Evolutionary conservation across 1,139 yeast genomes (phyloP).

Genomic region (Yamadazyma spencermartinsiae): DNA sequence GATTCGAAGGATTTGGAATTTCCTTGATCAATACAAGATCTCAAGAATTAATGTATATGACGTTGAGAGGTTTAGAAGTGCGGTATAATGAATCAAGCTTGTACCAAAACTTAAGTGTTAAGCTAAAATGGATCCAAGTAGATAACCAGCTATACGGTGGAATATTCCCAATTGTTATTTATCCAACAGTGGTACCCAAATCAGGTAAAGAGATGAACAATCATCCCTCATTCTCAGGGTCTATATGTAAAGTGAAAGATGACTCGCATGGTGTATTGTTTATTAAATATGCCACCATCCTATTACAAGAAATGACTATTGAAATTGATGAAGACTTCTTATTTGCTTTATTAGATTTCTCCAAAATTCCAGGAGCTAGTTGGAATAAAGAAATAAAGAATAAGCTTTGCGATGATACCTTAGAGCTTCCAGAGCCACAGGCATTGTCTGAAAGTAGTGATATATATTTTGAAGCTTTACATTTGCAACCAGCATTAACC

Average conservation of each 20-base stretch:
- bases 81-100: slow-evolving; percentile 82
- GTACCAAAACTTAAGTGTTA: slow-evolving; percentile 76
- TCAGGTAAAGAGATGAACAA: slow-evolving; percentile 79
- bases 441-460: slow-evolving; percentile 63
- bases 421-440: slow-evolving; percentile 72
- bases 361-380: slow-evolving; percentile 68
- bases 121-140: slow-evolving; percentile 90
- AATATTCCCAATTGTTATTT: slow-evolving; percentile 82
- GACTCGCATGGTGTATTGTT: slow-evolving; percentile 87
- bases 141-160: slow-evolving; percentile 93
- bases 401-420: slow-evolving; percentile 59
- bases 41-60: slow-evolving; percentile 81
- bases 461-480: slow-evolving; percentile 88
- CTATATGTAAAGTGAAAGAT: slow-evolving; percentile 82
- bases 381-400: slow-evolving; percentile 57
- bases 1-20: slow-evolving; percentile 86
- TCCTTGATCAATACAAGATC: slow-evolving; percentile 72
- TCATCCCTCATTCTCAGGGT: slow-evolving; percentile 89
- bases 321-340: slow-evolving; percentile 94
- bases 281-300: slow-evolving; percentile 85
- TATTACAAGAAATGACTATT: slow-evolving; percentile 86
- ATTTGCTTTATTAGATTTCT: slow-evolving; percentile 77
- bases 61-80: slow-evolving; percentile 77
- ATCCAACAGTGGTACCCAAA: slow-evolving; percentile 89
- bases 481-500: slow-evolving; percentile 86